A percentile compares a stretch with the other conserved stretches of the same genome.
Evolutionary conservation across 2,329 filamentous ascomycete species (phyloP).

Genomic region (Fusarium zealandicum): DNA sequence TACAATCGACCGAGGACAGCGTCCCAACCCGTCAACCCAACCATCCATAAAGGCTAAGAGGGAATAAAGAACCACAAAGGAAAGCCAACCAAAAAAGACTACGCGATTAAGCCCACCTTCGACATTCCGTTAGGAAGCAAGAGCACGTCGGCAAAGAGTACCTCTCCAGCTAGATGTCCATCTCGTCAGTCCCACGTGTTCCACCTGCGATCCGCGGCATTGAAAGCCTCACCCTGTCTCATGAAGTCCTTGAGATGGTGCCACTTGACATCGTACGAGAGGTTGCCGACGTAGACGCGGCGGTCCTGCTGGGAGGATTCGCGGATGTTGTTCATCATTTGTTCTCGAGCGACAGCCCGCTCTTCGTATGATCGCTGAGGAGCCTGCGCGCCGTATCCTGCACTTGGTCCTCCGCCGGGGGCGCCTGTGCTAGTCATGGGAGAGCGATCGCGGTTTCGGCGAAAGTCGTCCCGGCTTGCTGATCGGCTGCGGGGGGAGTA

Average conservation of each 20-base stretch:
- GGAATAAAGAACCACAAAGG: slow-evolving; percentile 72
- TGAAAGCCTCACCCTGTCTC: slow-evolving; percentile 83
- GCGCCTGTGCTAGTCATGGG: slow-evolving; percentile 82
- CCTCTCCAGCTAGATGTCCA: slow-evolving; percentile 82
- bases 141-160: slow-evolving; percentile 99
- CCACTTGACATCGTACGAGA: slow-evolving; percentile 99
- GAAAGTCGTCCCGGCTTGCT: slow-evolving; percentile 76
- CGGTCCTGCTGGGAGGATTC: slow-evolving; percentile 98
- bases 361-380: slow-evolving; percentile 84
- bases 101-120: slow-evolving; percentile 98
- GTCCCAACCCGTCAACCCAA: slow-evolving; percentile 99
- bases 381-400: slow-evolving; percentile 65
- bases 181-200: slow-evolving; percentile 50
- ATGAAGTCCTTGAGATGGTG: slow-evolving; percentile 99
- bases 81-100: slow-evolving; percentile 82
- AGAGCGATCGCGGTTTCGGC: slow-evolving; percentile 77
- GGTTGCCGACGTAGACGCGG: slow-evolving; percentile 98
- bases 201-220: slow-evolving; percentile 38
- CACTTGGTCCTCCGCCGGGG: slow-evolving; percentile 72
- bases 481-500: slow-evolving; percentile 83
- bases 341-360: slow-evolving; percentile 81
- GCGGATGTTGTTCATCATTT: slow-evolving; percentile 94
- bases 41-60: slow-evolving; percentile 79
- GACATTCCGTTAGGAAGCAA: slow-evolving; percentile 99
- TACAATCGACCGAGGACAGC: slow-evolving; percentile 87